Base-by-base conservation (phyloP, 306 rosid species). In the Prunus campanulata region DNA sequence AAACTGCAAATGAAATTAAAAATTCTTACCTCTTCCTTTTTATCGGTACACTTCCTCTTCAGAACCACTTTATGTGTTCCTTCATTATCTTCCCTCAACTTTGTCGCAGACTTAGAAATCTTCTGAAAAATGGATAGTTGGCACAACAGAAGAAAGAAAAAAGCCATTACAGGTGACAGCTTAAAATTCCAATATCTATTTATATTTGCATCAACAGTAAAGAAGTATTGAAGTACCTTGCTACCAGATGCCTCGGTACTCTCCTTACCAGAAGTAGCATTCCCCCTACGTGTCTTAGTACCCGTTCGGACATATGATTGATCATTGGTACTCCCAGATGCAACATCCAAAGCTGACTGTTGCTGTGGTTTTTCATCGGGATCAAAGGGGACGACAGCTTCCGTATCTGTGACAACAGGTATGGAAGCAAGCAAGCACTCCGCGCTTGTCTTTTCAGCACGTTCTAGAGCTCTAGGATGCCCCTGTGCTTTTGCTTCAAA, bases 181-280 rank as follows among this genome's bases (percentile, higher is more conserved):
- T 24, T 61, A 48, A 78, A 76, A 51, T 61, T 42, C 48, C 19
- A 63, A 42, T 18, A 51, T 39, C 42, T 42, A 16, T 32, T 46
- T 51, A 42, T n/a, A 65, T 68, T 55, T 51, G 74, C 54, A 71
- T 51, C 10, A 70, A 8, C 20, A 63, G 35, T 47, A 25, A 77
- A 78, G 30, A 50, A 68, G 15, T 63, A 63, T 55, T 13, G 22
- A 59, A 16, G 66, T 89, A 88, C 91, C 90, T 89, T 81, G 67
- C 56, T 68, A 60, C 70, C 25, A 54, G 85, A 83, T 55, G 79
- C 83, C 78, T 79, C 80, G 78, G 72, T 70, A 80, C 68, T 50
- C 74, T 77, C 87, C 27, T 71, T 83, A 54, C 63, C 66, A 74
- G 74, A 50, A 74, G 78, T 75, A 62, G 60, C 70, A 65, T 72